Evolutionary conservation across 2,329 filamentous ascomycete species (phyloP).

Genomic region (Botrytis galanthina): DNA sequence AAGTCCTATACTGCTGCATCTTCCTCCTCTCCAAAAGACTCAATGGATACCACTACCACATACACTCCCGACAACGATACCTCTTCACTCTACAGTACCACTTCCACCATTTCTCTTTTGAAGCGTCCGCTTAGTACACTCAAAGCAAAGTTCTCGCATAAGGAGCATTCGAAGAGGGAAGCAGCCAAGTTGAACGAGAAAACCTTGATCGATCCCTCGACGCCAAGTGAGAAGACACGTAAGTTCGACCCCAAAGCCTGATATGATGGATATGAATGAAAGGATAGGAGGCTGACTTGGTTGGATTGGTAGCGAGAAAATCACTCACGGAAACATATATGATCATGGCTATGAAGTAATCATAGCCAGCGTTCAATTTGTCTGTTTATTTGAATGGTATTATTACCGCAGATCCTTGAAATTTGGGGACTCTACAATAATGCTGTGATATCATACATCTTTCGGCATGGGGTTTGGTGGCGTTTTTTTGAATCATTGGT

Average conservation of each 20-base stretch:
- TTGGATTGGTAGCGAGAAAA: not conserved
- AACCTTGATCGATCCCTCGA: not conserved
- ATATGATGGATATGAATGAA: not conserved
- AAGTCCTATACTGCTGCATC: slow-evolving; percentile 22
- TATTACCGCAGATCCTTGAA: not conserved
- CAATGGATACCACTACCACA: slow-evolving; percentile 2
- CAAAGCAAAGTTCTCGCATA: not conserved
- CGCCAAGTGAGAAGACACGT: not conserved
- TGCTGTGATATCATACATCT: not conserved
- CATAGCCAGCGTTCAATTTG: slow-evolving; percentile 5
- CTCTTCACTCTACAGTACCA: slow-evolving; percentile 32
- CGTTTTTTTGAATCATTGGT: not conserved
- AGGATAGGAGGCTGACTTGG: not conserved
- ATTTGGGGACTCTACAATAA: not conserved
- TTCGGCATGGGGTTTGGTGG: not conserved
- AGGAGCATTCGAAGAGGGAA: not conserved
- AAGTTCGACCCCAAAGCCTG: slow-evolving; percentile 1
- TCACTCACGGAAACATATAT: slow-evolving; percentile 24
- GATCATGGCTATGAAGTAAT: slow-evolving; percentile 24
- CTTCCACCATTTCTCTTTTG: slow-evolving; percentile 32
- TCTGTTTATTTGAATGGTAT: not conserved
- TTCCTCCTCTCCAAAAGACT: not conserved
- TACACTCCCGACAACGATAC: slow-evolving; percentile 21
- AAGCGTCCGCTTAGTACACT: slow-evolving; percentile 21
- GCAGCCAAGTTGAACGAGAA: not conserved